A percentile compares a stretch with the other conserved stretches of the same genome.
Conservation (phyloP, 805 yeast genomes). For the Saturnispora zaruensis region DNA sequence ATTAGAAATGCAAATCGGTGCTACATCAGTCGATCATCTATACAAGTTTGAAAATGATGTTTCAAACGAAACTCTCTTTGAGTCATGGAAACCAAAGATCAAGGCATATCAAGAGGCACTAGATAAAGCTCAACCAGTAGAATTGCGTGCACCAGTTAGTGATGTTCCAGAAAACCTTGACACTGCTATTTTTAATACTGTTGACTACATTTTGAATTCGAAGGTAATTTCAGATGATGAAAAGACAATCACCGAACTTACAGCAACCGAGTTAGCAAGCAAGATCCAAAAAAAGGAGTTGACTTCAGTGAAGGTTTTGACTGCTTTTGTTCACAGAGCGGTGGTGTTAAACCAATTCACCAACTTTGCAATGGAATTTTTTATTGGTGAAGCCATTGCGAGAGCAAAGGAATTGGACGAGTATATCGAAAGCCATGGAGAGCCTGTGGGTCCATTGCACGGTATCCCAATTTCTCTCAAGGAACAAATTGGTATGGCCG, state of each 20-base stretch:
- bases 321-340: conserved; percentile 60
- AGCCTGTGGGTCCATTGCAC: conserved; percentile 56
- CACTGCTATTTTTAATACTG: conserved; percentile 28
- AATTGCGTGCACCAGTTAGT: conserved; percentile 25
- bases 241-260: conserved; percentile 34
- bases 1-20: conserved; percentile 15
- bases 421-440: conserved; percentile 37
- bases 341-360: conserved; percentile 56
- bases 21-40: conserved; percentile 20
- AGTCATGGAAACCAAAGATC: conserved; percentile 39
- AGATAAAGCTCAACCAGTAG: conserved; percentile 19
- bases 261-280: conserved; percentile 35
- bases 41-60: conserved; percentile 28
- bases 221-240: conserved; percentile 29
- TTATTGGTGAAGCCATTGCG: conserved; percentile 53
- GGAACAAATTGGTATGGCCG: conserved; percentile 52
- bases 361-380: conserved; percentile 42
- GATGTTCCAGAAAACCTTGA: conserved; percentile 31
- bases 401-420: conserved; percentile 54
- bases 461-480: conserved; percentile 63
- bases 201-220: conserved; percentile 29
- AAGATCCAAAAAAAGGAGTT: conserved; percentile 40
- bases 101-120: conserved; percentile 31
- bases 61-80: conserved; percentile 33
- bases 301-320: conserved; percentile 43